Conservation (phyloP, 1,284 basidiomycete genomes). For the Schizopora paradoxa region DNA sequence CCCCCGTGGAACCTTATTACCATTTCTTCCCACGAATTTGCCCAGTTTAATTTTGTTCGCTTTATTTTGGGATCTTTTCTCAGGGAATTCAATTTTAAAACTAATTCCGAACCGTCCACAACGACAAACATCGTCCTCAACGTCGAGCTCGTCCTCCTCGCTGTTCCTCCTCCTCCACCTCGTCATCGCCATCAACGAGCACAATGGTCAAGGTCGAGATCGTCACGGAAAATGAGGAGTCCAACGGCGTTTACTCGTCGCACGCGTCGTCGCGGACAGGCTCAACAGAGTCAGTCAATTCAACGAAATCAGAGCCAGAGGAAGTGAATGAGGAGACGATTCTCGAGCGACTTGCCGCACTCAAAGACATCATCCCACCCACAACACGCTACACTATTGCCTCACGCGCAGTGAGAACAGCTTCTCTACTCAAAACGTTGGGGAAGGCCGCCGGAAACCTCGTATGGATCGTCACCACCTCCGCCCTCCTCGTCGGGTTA, state of each 20-base stretch:
- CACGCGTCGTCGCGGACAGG: slow-evolving; percentile 58
- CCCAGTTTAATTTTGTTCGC: too few species aligned
- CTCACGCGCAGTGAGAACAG: slow-evolving; percentile 54
- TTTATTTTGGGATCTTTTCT: background rate
- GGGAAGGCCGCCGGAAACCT: slow-evolving; percentile 79
- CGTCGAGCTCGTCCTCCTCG: background rate
- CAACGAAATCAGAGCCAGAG: slow-evolving; percentile 61
- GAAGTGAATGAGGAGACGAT: slow-evolving; percentile 83
- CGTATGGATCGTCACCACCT: slow-evolving; percentile 94
- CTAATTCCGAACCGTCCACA: background rate
- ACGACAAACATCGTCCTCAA: background rate
- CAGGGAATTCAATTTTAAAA: background rate
- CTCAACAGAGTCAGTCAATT: slow-evolving; percentile 70
- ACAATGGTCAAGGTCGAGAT: slow-evolving; percentile 83
- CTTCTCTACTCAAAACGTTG: slow-evolving; percentile 58
- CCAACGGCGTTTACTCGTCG: slow-evolving; percentile 63
- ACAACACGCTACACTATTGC: slow-evolving; percentile 76
- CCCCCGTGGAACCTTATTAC: too few species aligned
- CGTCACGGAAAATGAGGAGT: slow-evolving; percentile 63
- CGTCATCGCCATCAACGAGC: slow-evolving; percentile 18
- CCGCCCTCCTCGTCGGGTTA: slow-evolving; percentile 87
- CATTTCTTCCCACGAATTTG: too few species aligned
- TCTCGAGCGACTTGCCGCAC: slow-evolving; percentile 82
- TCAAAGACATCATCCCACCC: slow-evolving; percentile 94
- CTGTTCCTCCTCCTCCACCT: slow-evolving; percentile 1